Percentiles rank a stretch among this genome's conserved stretches.
phyloP scores from a whole-genome alignment of 2,329 filamentous ascomycete genomes.

The Immersiporthe knoxdaviesiana region DNA sequence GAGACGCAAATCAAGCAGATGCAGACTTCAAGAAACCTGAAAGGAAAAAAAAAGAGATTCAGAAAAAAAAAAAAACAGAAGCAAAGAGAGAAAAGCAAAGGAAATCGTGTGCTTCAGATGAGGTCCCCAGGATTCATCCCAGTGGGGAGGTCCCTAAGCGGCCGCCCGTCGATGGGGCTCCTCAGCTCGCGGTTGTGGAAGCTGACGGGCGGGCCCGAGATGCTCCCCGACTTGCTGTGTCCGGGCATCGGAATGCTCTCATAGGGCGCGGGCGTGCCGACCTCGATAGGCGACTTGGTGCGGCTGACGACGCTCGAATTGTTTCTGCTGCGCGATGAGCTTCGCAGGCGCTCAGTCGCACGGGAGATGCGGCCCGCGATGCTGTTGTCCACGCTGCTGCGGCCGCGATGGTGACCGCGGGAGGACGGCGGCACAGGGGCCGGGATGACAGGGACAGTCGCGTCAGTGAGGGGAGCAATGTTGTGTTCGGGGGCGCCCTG shows the following conservation, averaged over 20 bases:
- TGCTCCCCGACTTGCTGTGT: constrained; percentile 33
- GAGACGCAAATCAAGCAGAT: constrained; percentile 4
- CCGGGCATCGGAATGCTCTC: constrained; percentile 40
- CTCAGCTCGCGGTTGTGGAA: constrained; percentile 45
- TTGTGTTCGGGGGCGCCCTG: constrained; percentile 32
- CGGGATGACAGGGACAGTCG: constrained; percentile 49
- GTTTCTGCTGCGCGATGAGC: constrained; percentile 60
- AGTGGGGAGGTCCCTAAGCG: constrained; percentile 31
- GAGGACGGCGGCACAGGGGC: constrained; percentile 48
- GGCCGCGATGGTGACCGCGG: constrained; percentile 57
- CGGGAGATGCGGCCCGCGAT: constrained; percentile 59
- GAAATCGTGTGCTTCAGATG: constrained; percentile 46
- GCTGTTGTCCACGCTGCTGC: constrained; percentile 57
- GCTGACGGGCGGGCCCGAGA: constrained; percentile 41
- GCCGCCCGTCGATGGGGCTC: constrained; percentile 33
- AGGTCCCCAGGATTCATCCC: constrained; percentile 39
- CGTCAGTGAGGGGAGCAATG: constrained; percentile 41
- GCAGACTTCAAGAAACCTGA: background rate
- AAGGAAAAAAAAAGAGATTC: constrained; percentile 12
- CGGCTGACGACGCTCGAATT: constrained; percentile 41
- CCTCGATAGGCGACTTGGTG: constrained; percentile 44
- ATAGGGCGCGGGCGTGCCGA: constrained; percentile 40
- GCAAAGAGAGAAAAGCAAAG: background rate
- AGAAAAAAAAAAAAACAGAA: background rate
- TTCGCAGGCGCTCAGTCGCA: constrained; percentile 63